Evolutionary conservation across 208 protist genomes (phyloP).

Genomic region (Wallacemonas rigidus): DNA sequence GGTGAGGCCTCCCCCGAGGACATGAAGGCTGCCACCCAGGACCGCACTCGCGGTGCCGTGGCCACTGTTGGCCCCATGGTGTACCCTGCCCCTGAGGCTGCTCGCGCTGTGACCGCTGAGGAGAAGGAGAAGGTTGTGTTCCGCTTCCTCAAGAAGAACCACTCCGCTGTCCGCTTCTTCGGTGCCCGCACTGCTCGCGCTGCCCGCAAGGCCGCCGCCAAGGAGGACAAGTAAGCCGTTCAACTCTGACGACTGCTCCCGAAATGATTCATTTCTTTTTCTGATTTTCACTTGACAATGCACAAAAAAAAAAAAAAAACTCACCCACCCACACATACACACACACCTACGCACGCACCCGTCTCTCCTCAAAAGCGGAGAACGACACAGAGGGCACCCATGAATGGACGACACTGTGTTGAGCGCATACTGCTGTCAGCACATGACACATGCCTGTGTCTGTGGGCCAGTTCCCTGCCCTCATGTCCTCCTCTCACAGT

Average conservation of each 20-base stretch:
- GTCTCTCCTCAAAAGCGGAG: too few relatives aligned
- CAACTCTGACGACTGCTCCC: neutral
- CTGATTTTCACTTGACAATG: slow-evolving; percentile 12
- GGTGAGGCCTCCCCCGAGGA: slow-evolving; percentile 77
- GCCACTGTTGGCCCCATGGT: slow-evolving; percentile 71
- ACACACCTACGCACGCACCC: neutral
- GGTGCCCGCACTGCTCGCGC: slow-evolving; percentile 85
- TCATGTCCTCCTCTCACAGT: too few relatives aligned
- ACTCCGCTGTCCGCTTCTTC: slow-evolving; percentile 91
- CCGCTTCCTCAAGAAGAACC: slow-evolving; percentile 91
- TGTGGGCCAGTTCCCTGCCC: too few relatives aligned
- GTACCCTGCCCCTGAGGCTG: slow-evolving; percentile 49
- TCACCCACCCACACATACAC: neutral
- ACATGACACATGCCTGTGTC: too few relatives aligned
- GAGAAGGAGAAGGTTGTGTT: slow-evolving; percentile 90
- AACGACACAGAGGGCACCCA: too few relatives aligned
- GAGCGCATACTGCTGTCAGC: too few relatives aligned
- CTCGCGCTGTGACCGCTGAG: slow-evolving; percentile 86
- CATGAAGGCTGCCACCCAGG: slow-evolving; percentile 72
- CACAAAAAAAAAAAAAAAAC: slow-evolving; percentile 3
- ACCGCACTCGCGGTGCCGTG: slow-evolving; percentile 71
- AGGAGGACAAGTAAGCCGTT: slow-evolving; percentile 27
- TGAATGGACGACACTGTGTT: too few relatives aligned
- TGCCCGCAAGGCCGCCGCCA: slow-evolving; percentile 77
- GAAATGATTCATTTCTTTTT: slow-evolving; percentile 8